A percentile compares a stretch with the other conserved stretches of the same genome.
These are phyloP conservation scores for Neurospora sublineolata DNA, from an alignment of 495 filamentous ascomycete species.

Conservation along the genomic window DNA sequence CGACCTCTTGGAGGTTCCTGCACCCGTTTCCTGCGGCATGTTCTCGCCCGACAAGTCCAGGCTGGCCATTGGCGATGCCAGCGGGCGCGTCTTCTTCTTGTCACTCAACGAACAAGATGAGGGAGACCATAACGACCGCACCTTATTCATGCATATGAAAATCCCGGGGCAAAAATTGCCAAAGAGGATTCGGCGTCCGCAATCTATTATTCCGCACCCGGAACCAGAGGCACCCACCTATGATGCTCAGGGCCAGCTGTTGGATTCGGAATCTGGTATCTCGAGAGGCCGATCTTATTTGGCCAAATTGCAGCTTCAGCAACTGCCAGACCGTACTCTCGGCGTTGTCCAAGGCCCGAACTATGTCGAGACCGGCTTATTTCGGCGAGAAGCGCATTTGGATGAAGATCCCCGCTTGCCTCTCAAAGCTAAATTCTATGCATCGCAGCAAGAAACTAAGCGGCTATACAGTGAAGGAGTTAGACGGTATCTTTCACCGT, in stretches of 20 bases:
- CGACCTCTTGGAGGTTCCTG: conserved; percentile 39
- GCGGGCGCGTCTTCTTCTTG: conserved; percentile 60
- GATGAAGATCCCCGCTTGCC: conserved; percentile 20
- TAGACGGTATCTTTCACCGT: neutral
- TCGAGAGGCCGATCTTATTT: conserved; percentile 19
- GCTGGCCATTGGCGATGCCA: conserved; percentile 65
- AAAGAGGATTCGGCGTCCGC: conserved; percentile 25
- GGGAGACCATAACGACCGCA: conserved; percentile 1
- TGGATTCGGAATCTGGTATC: conserved; percentile 10
- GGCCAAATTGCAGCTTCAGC: conserved; percentile 15
- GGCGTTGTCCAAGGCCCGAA: conserved; percentile 36
- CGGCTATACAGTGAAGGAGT: neutral
- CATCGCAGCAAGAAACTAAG: conserved; percentile 15
- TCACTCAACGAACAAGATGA: conserved; percentile 33
- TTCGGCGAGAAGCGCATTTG: conserved; percentile 28
- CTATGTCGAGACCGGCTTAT: conserved; percentile 29
- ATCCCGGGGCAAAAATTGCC: conserved; percentile 4
- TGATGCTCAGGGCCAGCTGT: conserved; percentile 8
- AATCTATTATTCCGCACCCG: conserved; percentile 30
- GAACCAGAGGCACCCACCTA: conserved; percentile 28
- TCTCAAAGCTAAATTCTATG: conserved; percentile 21
- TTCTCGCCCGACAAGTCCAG: conserved; percentile 63
- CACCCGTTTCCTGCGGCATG: conserved; percentile 50
- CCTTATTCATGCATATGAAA: conserved; percentile 11
- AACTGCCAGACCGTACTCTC: conserved; percentile 23